A percentile compares a stretch with the other conserved stretches of the same genome.
Evolutionary conservation across 108 stramenopile genomes (phyloP).

Genomic region (Skeletonema costatum): DNA sequence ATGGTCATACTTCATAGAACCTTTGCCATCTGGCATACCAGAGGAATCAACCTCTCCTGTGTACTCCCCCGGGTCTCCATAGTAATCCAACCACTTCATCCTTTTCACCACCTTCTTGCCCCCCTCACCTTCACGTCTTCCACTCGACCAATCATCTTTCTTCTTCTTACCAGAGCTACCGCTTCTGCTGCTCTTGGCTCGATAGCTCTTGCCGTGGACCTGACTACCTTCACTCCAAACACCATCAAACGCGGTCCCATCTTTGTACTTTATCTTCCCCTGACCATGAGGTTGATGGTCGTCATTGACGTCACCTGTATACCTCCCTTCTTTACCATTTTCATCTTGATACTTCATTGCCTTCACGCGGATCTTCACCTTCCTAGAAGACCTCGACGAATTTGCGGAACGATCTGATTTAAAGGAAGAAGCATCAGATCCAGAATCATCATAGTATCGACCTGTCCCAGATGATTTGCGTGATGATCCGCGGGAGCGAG

Average conservation of each 20-base stretch:
- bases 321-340: slow-evolving; percentile 35
- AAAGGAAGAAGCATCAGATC: slow-evolving; percentile 24
- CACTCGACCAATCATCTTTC: slow-evolving; percentile 10
- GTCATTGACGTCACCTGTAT: slow-evolving; percentile 44
- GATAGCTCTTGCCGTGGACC: slow-evolving; percentile 38
- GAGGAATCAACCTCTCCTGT: slow-evolving; percentile 32
- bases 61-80: slow-evolving; percentile 47
- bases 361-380: slow-evolving; percentile 50
- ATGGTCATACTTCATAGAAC: slow-evolving; percentile 50
- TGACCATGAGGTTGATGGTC: slow-evolving; percentile 48
- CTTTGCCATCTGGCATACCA: slow-evolving; percentile 48
- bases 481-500: slow-evolving; percentile 4
- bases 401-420: slow-evolving; percentile 17
- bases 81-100: slow-evolving; percentile 55
- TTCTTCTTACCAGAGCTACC: slow-evolving; percentile 1
- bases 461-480: slow-evolving; percentile 32
- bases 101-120: slow-evolving; percentile 31
- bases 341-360: slow-evolving; percentile 45
- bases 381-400: slow-evolving; percentile 13
- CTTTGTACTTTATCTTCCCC: slow-evolving; percentile 51
- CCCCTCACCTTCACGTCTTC: neutral
- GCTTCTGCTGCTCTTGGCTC: neutral
- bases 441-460: slow-evolving; percentile 26
- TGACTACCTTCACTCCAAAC: slow-evolving; percentile 43
- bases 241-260: slow-evolving; percentile 31